Evolutionary conservation across 208 protist genomes (phyloP), one percentile per base, ranked within the genome.

Genomic region (Wallacemonas sp.): DNA sequence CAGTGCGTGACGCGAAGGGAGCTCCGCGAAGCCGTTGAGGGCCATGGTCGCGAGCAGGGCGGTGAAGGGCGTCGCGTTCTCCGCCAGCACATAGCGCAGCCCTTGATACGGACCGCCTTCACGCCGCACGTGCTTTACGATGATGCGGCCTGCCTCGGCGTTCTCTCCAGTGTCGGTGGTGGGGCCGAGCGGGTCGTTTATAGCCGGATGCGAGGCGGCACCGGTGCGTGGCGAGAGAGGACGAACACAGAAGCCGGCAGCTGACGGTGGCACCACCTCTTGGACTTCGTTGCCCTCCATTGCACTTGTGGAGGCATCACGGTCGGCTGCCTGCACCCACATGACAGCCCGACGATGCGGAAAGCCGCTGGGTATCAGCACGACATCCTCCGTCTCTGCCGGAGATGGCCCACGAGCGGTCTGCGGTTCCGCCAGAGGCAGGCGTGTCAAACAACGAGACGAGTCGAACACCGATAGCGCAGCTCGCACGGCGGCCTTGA

Each of bases 31-130:
- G 22, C 77, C 78, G n/a, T 77, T 76, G 16, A 57, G 57, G 10
- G 73, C 74, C 41, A 92, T 61, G 1, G 80, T 81, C 18, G 67
- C 74, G 41, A 89, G 69, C 26, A 92, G 63, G 2, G 70, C 64
- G 5, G 81, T 91, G 72, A 95, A 92, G 42, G 77, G 81, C 26
- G 79, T 77, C 14, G 74, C 83, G 48, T 31, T 54, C 1, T 74
- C 74, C 4, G 67, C 57, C 20, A 94, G 72, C 23, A 77, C 49
- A 65, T 83, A 89, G 33, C 59, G 68, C 36, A 94, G 55, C 7
- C 44, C 10, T 11, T 57, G 28, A 36, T 82, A 86, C 14, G 50
- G 29, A 0, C 76, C 70, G 16, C 20, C 48, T 16, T 10, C 8
- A 3, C 22, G 22, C 7, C 7, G 5, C 18, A 31, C 48, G 48